phyloP scores from a whole-genome alignment of 164 flowering plant species.

The Stephania japonica region DNA sequence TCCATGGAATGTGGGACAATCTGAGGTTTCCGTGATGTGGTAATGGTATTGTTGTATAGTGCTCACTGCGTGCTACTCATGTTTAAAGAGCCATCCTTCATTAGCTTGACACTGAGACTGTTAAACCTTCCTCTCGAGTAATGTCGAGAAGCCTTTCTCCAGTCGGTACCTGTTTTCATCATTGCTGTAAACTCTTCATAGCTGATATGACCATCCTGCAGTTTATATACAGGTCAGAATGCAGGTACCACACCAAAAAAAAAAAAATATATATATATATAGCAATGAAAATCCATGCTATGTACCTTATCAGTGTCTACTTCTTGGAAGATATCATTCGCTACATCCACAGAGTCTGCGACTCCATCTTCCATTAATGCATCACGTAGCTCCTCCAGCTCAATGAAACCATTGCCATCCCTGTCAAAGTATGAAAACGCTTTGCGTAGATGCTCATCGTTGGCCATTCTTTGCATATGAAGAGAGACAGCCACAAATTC shows the following conservation, averaged over 20 bases:
- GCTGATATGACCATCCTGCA: conserved; percentile 85
- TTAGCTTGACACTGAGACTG: conserved; percentile 73
- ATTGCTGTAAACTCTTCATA: conserved; percentile 88
- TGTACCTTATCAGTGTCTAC: conserved; percentile 89
- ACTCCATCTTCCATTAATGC: conserved; percentile 75
- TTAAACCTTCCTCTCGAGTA: conserved; percentile 93
- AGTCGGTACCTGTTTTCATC: conserved; percentile 98
- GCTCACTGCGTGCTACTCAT: conserved; percentile 35
- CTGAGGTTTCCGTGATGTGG: conserved; percentile 9
- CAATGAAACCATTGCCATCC: conserved; percentile 69
- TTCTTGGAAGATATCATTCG: conserved; percentile 83
- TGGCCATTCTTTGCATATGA: conserved; percentile 78
- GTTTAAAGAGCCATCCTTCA: conserved; percentile 91
- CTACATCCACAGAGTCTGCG: conserved; percentile 53
- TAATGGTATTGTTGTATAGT: conserved; percentile 7
- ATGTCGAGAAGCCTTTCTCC: conserved; percentile 96
- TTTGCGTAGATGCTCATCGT: conserved; percentile 80
- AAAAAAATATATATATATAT: background rate
- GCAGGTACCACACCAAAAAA: too few species aligned
- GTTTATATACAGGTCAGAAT: background rate
- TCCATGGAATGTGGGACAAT: conserved; percentile 7
- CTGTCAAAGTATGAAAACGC: conserved; percentile 85
- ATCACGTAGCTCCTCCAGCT: conserved; percentile 70
- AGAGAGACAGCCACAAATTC: conserved; percentile 79
- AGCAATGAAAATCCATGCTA: background rate